Evolutionary conservation across 768 basidiomycete genomes (phyloP).

Genomic region (Hygrophoropsis aurantiaca): DNA sequence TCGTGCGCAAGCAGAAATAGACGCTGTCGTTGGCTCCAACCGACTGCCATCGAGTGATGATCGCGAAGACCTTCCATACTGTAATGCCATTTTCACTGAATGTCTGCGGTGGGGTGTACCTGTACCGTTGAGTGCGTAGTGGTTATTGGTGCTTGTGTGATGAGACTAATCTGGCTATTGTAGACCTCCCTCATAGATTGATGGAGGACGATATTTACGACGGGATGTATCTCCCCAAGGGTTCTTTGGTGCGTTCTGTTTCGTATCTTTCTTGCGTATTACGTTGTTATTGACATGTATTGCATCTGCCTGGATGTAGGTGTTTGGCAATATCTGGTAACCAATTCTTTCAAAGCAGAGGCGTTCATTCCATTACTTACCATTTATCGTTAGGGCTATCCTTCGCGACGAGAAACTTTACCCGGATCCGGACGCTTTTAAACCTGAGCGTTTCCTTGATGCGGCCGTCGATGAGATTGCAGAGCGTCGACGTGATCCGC

Average conservation of each 20-base stretch:
- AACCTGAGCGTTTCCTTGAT: constrained; percentile 52
- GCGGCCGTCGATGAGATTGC: constrained; percentile 14
- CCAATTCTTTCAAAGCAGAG: constrained; percentile 7
- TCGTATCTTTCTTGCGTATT: not conserved
- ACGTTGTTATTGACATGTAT: constrained; percentile 7
- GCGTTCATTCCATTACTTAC: constrained; percentile 1
- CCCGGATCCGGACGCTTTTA: constrained; percentile 49
- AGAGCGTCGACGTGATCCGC: constrained; percentile 40
- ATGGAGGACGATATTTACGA: constrained; percentile 67
- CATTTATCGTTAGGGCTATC: constrained; percentile 34
- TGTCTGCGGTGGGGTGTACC: constrained; percentile 54
- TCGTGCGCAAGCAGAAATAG: constrained; percentile 67
- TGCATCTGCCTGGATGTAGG: too few relatives aligned
- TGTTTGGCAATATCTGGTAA: constrained; percentile 66
- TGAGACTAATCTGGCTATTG: not conserved
- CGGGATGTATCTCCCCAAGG: constrained; percentile 60
- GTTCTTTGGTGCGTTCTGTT: constrained; percentile 46
- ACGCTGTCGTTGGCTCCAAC: constrained; percentile 51
- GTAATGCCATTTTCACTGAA: constrained; percentile 58
- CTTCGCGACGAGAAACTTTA: constrained; percentile 52
- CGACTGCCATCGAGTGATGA: constrained; percentile 64
- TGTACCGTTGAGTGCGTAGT: constrained; percentile 53
- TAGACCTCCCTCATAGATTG: constrained; percentile 64
- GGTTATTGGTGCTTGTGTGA: not conserved
- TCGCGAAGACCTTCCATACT: constrained; percentile 53